Conservation (phyloP, 1,139 yeast species). For the Pichia cactophila region DNA sequence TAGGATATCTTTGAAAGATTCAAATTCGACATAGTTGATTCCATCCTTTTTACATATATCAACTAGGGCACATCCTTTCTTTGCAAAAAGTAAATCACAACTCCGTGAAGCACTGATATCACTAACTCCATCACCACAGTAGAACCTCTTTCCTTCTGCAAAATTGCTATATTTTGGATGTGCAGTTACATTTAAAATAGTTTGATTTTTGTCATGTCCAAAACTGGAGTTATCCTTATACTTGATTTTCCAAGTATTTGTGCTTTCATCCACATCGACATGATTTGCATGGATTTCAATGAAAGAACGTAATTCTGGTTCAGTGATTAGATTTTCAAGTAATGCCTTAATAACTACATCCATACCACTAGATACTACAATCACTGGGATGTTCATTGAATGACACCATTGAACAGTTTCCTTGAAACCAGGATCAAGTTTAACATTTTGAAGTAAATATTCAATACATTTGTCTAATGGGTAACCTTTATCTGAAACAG, state of each 20-base stretch:
- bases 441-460: constrained; percentile 47
- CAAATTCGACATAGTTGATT: constrained; percentile 81
- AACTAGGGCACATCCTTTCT: constrained; percentile 83
- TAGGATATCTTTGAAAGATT: constrained; percentile 66
- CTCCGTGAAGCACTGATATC: constrained; percentile 94
- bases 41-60: constrained; percentile 72
- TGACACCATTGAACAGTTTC: constrained; percentile 75
- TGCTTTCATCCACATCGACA: constrained; percentile 40
- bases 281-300: constrained; percentile 81
- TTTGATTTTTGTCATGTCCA: constrained; percentile 74
- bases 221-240: constrained; percentile 80
- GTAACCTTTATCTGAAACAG: constrained; percentile 44
- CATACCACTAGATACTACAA: constrained; percentile 80
- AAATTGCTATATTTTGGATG: background rate
- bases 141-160: constrained; percentile 36
- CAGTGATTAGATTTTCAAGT: constrained; percentile 64
- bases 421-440: constrained; percentile 86
- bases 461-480: constrained; percentile 73
- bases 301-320: constrained; percentile 57
- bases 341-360: constrained; percentile 78
- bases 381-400: constrained; percentile 63
- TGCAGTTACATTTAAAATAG: constrained; percentile 2
- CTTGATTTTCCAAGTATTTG: constrained; percentile 67
- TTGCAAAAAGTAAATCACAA: constrained; percentile 88
- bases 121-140: constrained; percentile 96